Evolutionary conservation across 352 stramenopile genomes (phyloP).

Genomic region (Globisporangium canariense): DNA sequence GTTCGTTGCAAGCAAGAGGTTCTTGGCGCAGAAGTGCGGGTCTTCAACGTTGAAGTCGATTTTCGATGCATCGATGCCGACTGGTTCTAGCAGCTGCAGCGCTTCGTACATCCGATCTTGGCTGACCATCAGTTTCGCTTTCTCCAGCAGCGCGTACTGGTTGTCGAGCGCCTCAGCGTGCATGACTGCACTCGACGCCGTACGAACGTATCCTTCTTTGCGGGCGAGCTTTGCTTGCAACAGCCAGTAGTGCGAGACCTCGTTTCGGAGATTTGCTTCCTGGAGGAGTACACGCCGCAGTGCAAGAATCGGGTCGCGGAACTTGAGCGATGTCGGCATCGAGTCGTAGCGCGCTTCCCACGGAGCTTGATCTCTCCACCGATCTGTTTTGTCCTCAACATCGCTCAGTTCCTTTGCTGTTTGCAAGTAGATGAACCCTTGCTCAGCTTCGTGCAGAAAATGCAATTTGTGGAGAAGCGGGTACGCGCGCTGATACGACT

Average conservation of each 20-base stretch:
- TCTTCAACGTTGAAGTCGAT: conserved; percentile 78
- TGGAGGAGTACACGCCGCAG: conserved; percentile 75
- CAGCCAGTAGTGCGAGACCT: conserved; percentile 83
- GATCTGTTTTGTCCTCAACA: conserved; percentile 24
- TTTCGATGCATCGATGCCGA: conserved; percentile 72
- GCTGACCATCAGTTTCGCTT: conserved; percentile 77
- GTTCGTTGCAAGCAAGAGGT: conserved; percentile 92
- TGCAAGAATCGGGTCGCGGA: conserved; percentile 79
- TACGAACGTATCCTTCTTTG: conserved; percentile 81
- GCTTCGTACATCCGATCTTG: conserved; percentile 85
- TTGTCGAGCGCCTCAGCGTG: conserved; percentile 79
- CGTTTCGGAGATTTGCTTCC: conserved; percentile 48
- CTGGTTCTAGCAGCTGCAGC: conserved; percentile 77
- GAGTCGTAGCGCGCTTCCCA: conserved; percentile 72
- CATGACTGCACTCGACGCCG: conserved; percentile 81
- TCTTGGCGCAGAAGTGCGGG: conserved; percentile 75
- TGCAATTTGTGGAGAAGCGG: conserved; percentile 72
- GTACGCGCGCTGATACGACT: conserved; percentile 79
- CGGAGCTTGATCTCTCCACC: conserved; percentile 59
- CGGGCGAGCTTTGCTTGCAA: conserved; percentile 78
- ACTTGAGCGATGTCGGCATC: conserved; percentile 77
- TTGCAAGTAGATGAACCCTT: conserved; percentile 61
- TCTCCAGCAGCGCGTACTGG: conserved; percentile 67
- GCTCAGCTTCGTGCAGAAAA: conserved; percentile 73
- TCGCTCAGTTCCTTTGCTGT: conserved; percentile 23